These are phyloP conservation scores for Areca catechu DNA, from an alignment of 176 grass and related monocot genomes.

Conservation along the genomic window DNA sequence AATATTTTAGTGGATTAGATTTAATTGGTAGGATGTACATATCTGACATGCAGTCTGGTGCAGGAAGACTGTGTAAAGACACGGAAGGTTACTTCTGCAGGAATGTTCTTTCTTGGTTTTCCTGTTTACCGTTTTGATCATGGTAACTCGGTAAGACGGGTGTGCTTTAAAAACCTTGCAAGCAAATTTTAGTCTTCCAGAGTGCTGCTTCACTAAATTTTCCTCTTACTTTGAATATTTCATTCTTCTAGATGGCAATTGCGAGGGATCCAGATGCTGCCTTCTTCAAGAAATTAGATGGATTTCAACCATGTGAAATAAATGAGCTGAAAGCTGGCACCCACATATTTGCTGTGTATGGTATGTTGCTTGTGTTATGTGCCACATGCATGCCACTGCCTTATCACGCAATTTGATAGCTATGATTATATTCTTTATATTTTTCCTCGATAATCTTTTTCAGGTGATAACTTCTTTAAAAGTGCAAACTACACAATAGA, in stretches of 20 bases:
- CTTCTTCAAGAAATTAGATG: conserved; percentile 98
- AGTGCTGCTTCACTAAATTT: conserved; percentile 7
- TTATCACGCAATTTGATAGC: conserved; percentile 1
- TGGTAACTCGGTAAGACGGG: conserved; percentile 44
- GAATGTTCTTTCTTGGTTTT: conserved; percentile 94
- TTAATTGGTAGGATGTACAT: conserved; percentile 8
- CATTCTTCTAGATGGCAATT: conserved; percentile 46
- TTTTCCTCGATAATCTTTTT: conserved; percentile 13
- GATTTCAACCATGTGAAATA: conserved; percentile 94
- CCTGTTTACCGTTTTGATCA: conserved; percentile 87
- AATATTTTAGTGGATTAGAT: conserved; percentile 1
- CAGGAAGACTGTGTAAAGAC: conserved; percentile 83
- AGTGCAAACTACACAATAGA: conserved; percentile 90
- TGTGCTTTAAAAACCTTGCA: not conserved
- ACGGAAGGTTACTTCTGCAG: conserved; percentile 66
- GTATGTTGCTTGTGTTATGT: conserved; percentile 29
- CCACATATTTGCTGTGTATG: conserved; percentile 96
- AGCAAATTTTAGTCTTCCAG: conserved; percentile 5
- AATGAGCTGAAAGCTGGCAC: conserved; percentile 93
- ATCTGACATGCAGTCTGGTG: conserved; percentile 21
- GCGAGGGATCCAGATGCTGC: conserved; percentile 75
- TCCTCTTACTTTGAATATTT: conserved; percentile 14
- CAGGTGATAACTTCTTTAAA: conserved; percentile 98
- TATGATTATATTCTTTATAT: not conserved
- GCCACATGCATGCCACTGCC: not conserved